These are phyloP conservation scores for Quercus rubra DNA, from an alignment of 306 rosid species.

Conservation along the genomic window DNA sequence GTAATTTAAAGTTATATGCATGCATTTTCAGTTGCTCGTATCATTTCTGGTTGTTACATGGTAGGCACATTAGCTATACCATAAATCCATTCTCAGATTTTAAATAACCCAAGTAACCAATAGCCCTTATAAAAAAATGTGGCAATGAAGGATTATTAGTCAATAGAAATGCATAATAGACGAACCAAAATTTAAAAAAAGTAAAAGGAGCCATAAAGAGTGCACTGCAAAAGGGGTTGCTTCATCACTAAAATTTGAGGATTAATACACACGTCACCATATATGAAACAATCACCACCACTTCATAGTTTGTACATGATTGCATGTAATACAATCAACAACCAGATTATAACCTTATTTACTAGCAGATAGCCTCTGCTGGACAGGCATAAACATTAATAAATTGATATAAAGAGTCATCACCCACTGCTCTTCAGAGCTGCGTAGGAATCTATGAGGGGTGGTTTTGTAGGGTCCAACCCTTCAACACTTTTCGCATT, in stretches of 20 bases:
- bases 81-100: background rate
- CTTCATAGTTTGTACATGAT: background rate
- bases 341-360: background rate
- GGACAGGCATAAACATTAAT: too few relatives aligned
- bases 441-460: too few relatives aligned
- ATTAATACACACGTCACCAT: too few relatives aligned
- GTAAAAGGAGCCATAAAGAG: too few relatives aligned
- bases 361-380: background rate
- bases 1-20: background rate
- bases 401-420: too few relatives aligned
- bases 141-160: background rate
- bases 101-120: background rate
- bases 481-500: too few relatives aligned
- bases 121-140: background rate
- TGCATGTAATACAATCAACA: background rate
- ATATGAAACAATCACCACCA: background rate
- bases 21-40: background rate
- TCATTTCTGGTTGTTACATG: background rate
- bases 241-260: too few relatives aligned
- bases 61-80: background rate
- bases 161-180: background rate
- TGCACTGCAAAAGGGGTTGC: too few relatives aligned
- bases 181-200: too few relatives aligned
- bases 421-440: too few relatives aligned
- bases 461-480: too few relatives aligned